Percentiles rank a stretch among this genome's conserved stretches.
Evolutionary conservation across 1,139 yeast genomes (phyloP).

Genomic region (Yueomyces sp.): DNA sequence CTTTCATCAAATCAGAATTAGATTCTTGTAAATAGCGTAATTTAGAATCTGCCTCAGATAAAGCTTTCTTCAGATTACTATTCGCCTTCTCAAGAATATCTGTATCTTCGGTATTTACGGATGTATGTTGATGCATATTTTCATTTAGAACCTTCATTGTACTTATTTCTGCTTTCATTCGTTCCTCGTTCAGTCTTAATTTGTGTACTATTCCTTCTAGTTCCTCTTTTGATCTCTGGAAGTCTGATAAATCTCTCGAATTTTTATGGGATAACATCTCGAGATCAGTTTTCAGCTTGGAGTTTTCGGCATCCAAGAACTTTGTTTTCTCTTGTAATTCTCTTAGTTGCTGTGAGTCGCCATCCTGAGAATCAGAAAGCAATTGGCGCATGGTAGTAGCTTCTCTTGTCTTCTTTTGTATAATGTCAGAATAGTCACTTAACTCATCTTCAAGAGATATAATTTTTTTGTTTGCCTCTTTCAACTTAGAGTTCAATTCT

Average conservation of each 20-base stretch:
- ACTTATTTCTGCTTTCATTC: slow-evolving; percentile 25
- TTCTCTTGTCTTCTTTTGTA: slow-evolving; percentile 76
- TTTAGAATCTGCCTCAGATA: slow-evolving; percentile 38
- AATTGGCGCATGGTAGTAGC: slow-evolving; percentile 59
- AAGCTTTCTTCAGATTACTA: slow-evolving; percentile 39
- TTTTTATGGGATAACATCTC: slow-evolving; percentile 39
- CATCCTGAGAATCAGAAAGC: slow-evolving; percentile 55
- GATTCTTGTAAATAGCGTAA: slow-evolving; percentile 44
- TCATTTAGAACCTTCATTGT: slow-evolving; percentile 14
- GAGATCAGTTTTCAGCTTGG: slow-evolving; percentile 42
- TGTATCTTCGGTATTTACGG: slow-evolving; percentile 16
- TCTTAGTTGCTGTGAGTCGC: slow-evolving; percentile 34
- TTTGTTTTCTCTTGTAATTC: slow-evolving; percentile 35
- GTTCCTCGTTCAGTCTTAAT: slow-evolving; percentile 24
- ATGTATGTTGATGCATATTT: slow-evolving; percentile 15
- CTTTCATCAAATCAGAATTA: slow-evolving; percentile 44
- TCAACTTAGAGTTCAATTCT: slow-evolving; percentile 55
- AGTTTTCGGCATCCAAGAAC: slow-evolving; percentile 43
- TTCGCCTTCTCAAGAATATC: slow-evolving; percentile 23
- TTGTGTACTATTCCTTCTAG: slow-evolving; percentile 19
- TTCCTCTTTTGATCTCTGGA: slow-evolving; percentile 20
- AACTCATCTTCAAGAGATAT: slow-evolving; percentile 74
- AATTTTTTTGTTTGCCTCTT: slow-evolving; percentile 47
- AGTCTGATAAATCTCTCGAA: slow-evolving; percentile 23
- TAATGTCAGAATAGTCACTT: slow-evolving; percentile 52